Conservation (phyloP, 352 stramenopile species). For the Phytopythium kandeliae region DNA sequence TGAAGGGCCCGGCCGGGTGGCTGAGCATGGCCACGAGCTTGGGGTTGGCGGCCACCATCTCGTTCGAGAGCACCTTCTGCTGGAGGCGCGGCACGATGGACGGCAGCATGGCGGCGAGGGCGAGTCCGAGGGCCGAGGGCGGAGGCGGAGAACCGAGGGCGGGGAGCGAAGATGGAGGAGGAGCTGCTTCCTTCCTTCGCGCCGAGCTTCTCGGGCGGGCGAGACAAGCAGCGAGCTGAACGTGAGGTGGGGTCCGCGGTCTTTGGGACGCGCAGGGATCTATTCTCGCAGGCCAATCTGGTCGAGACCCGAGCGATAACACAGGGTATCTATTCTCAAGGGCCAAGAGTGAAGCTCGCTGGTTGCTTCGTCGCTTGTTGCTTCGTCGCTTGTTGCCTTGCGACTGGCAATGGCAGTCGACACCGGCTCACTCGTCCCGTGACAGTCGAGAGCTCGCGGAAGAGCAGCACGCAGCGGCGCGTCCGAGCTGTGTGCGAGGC, state of each 20-base stretch:
- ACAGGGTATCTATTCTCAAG: no score
- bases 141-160: neutral
- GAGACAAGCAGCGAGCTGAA: neutral
- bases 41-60: conserved; percentile 56
- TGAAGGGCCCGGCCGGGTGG: conserved; percentile 85
- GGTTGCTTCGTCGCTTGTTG: no score
- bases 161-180: neutral
- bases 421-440: no score
- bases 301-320: no score
- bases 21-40: conserved; percentile 52
- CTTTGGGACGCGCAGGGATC: neutral
- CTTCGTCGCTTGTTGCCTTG: no score
- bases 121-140: no score
- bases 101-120: conserved; percentile 40
- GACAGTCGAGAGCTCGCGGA: no score
- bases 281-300: neutral
- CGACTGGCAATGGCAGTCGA: no score
- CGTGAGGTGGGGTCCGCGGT: neutral
- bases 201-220: neutral
- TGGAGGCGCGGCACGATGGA: conserved; percentile 64
- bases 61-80: conserved; percentile 56
- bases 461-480: no score
- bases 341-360: no score
- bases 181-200: neutral
- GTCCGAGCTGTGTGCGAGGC: no score